These are phyloP conservation scores for Staphylotrichum longicolle DNA, from an alignment of 495 filamentous ascomycete species.

Conservation along the genomic window DNA sequence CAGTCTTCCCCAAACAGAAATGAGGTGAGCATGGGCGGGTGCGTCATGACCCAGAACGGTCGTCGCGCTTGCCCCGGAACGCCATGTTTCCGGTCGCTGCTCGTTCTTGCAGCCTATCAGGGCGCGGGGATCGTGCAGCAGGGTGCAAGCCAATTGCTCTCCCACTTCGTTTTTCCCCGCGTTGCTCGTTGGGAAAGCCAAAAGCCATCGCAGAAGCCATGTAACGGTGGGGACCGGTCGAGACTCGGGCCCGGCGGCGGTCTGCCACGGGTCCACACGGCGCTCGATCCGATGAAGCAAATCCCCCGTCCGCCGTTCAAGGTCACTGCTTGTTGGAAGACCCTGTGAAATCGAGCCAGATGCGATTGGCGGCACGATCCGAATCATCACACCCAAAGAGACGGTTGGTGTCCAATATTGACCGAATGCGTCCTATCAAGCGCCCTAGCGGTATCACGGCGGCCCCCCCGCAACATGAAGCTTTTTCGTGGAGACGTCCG, in stretches of 20 bases:
- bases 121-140: not conserved
- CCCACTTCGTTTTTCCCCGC: not conserved
- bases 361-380: too few relatives aligned
- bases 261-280: not conserved
- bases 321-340: too few relatives aligned
- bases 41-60: not conserved
- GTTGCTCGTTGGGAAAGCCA: not conserved
- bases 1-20: conserved; percentile 7
- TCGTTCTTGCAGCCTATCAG: conserved; percentile 11
- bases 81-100: not conserved
- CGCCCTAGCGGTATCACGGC: too few relatives aligned
- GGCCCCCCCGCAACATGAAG: too few relatives aligned
- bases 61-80: not conserved
- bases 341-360: too few relatives aligned
- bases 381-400: too few relatives aligned
- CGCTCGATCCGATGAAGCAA: not conserved
- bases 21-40: not conserved
- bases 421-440: too few relatives aligned
- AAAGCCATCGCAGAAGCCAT: not conserved
- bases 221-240: conserved; percentile 6
- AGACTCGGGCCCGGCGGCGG: conserved; percentile 11
- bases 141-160: not conserved
- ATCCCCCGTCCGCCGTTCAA: not conserved
- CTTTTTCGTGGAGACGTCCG: not conserved
- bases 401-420: too few relatives aligned